Base-by-base conservation (phyloP, 139 green algal genomes). In the Tetraselmis chui region DNA sequence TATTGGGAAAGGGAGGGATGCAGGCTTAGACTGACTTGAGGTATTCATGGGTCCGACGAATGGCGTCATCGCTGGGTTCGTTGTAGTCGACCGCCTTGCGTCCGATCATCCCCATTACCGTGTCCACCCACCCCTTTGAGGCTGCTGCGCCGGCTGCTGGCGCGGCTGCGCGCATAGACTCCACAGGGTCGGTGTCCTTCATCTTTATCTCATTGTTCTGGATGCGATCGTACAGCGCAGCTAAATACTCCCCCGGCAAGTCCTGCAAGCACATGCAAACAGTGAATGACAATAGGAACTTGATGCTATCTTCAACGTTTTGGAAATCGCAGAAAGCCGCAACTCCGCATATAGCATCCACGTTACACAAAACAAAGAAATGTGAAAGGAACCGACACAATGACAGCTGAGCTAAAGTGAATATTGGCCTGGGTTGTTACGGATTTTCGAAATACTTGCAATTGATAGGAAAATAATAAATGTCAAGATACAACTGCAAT, bases 151-250 rank as follows among this genome's bases (percentile, higher is more conserved):
- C n/a, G 74, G 74, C 58, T 32, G 58, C 84, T 18, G 80, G 31
- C 0, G 81, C 32, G 27, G 81, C 78, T 78, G 84, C 76, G 59
- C 32, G 77, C 45, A 29, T 45, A 2, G 30, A 1, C 78, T 81
- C 75, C 32, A 32, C 86, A 5, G 83, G 67, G 28, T 59, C 83
- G 18, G 82, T 86, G 32, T 88, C 86, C 89, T 96, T 96, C 92
- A 99, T 97, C 89, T 97, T 97, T 89, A 99, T 99, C 87, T 99
- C 97, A 85, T 99, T 95, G 82, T 30, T 92, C 1, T 93, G 84
- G 81, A 99, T 99, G 83, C 95, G 91, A 79, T 99, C 94, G 85
- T 99, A 99, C 59, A 99, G 90, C 2, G 85, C 87, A 11, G 77
- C 81, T 91, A 99, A 91, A 84, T 97, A 97, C 2, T 97, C 94